phyloP scores from a whole-genome alignment of 768 basidiomycete species.

The Mycena leptocephala region DNA sequence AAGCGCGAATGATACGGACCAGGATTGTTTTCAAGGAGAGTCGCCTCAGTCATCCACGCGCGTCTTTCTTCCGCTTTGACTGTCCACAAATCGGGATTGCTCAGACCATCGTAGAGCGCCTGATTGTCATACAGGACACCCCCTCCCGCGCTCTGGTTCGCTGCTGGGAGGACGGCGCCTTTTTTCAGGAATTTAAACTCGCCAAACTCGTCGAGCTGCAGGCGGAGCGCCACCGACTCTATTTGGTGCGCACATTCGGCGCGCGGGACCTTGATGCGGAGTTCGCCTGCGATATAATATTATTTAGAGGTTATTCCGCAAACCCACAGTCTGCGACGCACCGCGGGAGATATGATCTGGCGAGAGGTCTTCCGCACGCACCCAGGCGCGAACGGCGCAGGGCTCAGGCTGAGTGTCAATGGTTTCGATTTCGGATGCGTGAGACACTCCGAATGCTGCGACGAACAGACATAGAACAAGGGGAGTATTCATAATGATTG shows the following conservation, averaged over 20 bases:
- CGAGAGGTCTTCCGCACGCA: neutral
- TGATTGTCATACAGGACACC: constrained; percentile 11
- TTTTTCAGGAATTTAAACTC: constrained; percentile 23
- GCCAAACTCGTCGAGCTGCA: constrained; percentile 30
- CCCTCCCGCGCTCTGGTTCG: constrained; percentile 3
- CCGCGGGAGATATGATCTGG: neutral
- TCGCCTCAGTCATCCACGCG: constrained; percentile 19
- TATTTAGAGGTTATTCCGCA: no score
- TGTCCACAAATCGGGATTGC: constrained; percentile 14
- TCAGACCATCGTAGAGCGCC: constrained; percentile 9
- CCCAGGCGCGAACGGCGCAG: neutral
- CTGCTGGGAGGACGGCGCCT: constrained; percentile 16
- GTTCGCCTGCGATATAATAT: constrained; percentile 15
- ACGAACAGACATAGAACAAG: neutral
- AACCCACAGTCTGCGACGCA: neutral
- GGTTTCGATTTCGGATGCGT: neutral
- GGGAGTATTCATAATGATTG: neutral
- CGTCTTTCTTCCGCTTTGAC: constrained; percentile 19
- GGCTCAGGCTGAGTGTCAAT: neutral
- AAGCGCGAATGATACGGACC: neutral
- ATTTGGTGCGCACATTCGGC: constrained; percentile 15
- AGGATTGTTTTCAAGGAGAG: neutral
- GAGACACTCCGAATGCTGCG: neutral
- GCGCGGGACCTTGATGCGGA: constrained; percentile 26
- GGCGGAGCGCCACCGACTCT: constrained; percentile 26